These are phyloP conservation scores for Chaetoceros muelleri DNA, from an alignment of 108 stramenopile species.

Conservation along the genomic window DNA sequence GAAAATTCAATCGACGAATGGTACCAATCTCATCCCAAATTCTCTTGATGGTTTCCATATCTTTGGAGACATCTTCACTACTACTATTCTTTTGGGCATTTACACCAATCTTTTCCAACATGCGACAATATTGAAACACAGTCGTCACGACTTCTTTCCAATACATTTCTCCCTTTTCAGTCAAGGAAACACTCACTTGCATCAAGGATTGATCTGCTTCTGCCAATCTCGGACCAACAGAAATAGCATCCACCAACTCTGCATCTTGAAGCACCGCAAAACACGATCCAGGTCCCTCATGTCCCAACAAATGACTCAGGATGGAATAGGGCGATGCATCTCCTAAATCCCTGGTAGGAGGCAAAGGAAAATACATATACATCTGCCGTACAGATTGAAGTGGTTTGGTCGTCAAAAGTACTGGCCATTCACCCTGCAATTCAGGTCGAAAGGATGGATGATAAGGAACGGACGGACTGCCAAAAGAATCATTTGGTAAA, in stretches of 20 bases:
- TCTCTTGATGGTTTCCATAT: too few species aligned
- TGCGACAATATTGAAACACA: constrained; percentile 52
- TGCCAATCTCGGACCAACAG: constrained; percentile 41
- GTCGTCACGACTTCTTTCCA: constrained; percentile 54
- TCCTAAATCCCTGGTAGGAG: constrained; percentile 25
- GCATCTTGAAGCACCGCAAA: constrained; percentile 65
- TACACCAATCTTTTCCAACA: constrained; percentile 33
- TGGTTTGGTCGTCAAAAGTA: constrained; percentile 56
- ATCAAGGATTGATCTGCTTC: constrained; percentile 55
- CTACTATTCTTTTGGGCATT: constrained; percentile 12
- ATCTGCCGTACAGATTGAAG: constrained; percentile 51
- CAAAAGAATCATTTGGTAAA: constrained; percentile 34
- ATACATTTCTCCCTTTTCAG: constrained; percentile 59
- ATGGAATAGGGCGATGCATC: constrained; percentile 49
- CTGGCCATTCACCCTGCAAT: constrained; percentile 44
- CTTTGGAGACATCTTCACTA: constrained; percentile 9
- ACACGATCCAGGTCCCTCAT: constrained; percentile 58
- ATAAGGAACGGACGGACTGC: constrained; percentile 23
- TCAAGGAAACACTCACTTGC: constrained; percentile 57
- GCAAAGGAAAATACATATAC: constrained; percentile 55
- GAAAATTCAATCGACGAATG: constrained; percentile 51
- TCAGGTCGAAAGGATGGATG: constrained; percentile 39
- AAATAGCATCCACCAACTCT: constrained; percentile 43
- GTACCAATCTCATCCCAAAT: constrained; percentile 45
- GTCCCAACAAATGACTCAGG: constrained; percentile 64